A percentile compares a stretch with the other conserved stretches of the same genome.
Evolutionary conservation across 352 stramenopile genomes (phyloP).

Genomic region (Phytopythium delawarense): DNA sequence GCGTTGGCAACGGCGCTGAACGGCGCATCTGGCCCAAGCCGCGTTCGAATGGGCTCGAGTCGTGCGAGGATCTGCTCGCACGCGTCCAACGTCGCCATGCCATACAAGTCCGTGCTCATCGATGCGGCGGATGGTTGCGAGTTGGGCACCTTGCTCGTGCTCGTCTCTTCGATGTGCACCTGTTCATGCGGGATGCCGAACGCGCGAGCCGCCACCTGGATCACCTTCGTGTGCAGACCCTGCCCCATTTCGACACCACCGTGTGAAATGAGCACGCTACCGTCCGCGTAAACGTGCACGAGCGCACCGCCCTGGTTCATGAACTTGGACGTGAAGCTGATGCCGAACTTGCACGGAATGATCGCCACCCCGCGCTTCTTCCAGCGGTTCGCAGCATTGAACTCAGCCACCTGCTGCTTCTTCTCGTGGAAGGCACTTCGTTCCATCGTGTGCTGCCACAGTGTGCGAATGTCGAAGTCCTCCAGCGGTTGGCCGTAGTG

Average conservation of each 20-base stretch:
- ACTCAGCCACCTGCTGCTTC: slow-evolving; percentile 63
- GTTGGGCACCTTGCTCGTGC: slow-evolving; percentile 94
- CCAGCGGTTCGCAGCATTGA: slow-evolving; percentile 90
- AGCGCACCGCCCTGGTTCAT: slow-evolving; percentile 97
- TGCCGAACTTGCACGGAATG: slow-evolving; percentile 92
- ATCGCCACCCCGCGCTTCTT: slow-evolving; percentile 89
- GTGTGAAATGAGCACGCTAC: slow-evolving; percentile 93
- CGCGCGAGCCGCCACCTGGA: slow-evolving; percentile 84
- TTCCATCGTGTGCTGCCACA: slow-evolving; percentile 76
- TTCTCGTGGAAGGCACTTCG: slow-evolving; percentile 73
- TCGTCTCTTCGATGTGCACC: slow-evolving; percentile 94
- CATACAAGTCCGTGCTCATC: slow-evolving; percentile 96
- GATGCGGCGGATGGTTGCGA: slow-evolving; percentile 91
- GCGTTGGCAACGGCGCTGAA: slow-evolving; percentile 84
- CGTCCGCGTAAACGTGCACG: slow-evolving; percentile 95
- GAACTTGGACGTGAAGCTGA: slow-evolving; percentile 95
- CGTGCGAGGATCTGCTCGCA: slow-evolving; percentile 93
- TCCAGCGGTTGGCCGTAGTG: slow-evolving; percentile 92
- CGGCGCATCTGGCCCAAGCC: slow-evolving; percentile 60
- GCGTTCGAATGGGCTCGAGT: slow-evolving; percentile 81
- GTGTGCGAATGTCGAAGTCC: slow-evolving; percentile 88
- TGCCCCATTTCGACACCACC: slow-evolving; percentile 98
- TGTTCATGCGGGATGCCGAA: slow-evolving; percentile 91
- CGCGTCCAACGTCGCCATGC: slow-evolving; percentile 95
- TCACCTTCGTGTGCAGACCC: slow-evolving; percentile 95